Evolutionary conservation across 129 eudicot species (phyloP), one percentile per base, ranked within the genome.

Genomic region (Centaurea solstitialis): DNA sequence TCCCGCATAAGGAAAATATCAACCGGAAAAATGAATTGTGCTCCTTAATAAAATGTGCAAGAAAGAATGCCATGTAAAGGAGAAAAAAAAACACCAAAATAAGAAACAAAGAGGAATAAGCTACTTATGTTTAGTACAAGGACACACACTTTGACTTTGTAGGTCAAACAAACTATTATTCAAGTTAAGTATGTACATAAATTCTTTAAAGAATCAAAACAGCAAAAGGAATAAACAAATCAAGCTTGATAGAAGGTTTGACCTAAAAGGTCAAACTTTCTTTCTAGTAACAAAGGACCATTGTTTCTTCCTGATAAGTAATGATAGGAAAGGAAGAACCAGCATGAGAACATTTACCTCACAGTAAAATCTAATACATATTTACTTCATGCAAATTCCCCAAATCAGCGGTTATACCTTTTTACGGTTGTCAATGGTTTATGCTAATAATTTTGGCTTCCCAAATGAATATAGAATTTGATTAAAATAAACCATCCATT

Each of bases 151-250:
- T 33, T 1, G 65, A 67, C 70, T 69, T 79, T 70, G 18, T 22
- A 70, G 76, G 50, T 33, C 57, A 76, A 78, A 69, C 50, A 78
- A 78, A 67, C 57, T 68, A 69, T 57, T 5, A 57, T 3, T 79
- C 39, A 68, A 30, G 76, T 41, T 23, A 66, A 33, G 66, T 26
- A 26, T 39, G 64, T 66, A 67, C 39, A 41, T 23, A 67, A 67
- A 65, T 21, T 76, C 61, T 0, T 22, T 61, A 21, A 37, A 62
- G 20, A 57, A 23, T 50, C 18, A 30, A 18, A 47, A 24, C 66
- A 10, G 39, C 24, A 24, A 26, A 40, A 72, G 5, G 4, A 65
- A 67, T 37, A 38, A 9, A n/a, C 68, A 66, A 39, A 11, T 15
- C 13, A 57, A 18, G 9, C 66, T 12, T 76, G 37, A 57, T 57